Evolutionary conservation across 768 basidiomycete genomes (phyloP), one percentile per base, ranked within the genome.

Genomic region (Gyrodon lividus): DNA sequence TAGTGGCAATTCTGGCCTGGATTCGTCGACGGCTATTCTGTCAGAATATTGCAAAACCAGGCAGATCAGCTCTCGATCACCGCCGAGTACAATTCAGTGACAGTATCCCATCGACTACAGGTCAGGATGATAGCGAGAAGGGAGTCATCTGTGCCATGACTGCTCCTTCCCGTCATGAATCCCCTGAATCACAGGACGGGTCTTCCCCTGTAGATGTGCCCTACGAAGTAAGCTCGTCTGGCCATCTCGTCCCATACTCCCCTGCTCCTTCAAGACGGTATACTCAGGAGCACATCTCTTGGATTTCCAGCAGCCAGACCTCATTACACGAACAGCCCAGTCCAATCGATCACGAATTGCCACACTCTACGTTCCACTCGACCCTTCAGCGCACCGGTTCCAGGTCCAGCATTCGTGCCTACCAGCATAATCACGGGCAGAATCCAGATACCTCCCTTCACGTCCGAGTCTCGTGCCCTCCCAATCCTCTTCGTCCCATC

Each of bases 241-340:
- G 56, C 16, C 28, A 20, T 33, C 63, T 64, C 22, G 56, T 35
- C 3, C 62, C 62, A 9, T 42, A 39, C 37, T 43, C 62, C 16
- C 65, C 50, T 5, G 9, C 40, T 31, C 53, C 48, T 6, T 42
- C 50, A 46, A 59, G 55, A 26, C 55, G 43, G 17, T 41, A 43
- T 42, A 56, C 62, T 2, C 55, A n/a, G n/a, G n/a, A n/a, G n/a
- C n/a, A 23, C 39, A 30, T 51, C 2, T 13, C 57, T 5, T 53
- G 47, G 53, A 46, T 55, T 17, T 8, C 34, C 16, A 39, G 52
- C 19, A 57, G 55, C 19, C 59, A 46, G 35, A 37, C 45, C 16
- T 52, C 64, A 24, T 22, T 65, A 26, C 51, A 54, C 10, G 56
- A 57, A 0, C 62, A 67, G 19, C 62, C 62, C 22, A 12, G 10